Base-by-base conservation (phyloP, 495 filamentous ascomycete genomes). In the Aspergillus avenaceus region DNA sequence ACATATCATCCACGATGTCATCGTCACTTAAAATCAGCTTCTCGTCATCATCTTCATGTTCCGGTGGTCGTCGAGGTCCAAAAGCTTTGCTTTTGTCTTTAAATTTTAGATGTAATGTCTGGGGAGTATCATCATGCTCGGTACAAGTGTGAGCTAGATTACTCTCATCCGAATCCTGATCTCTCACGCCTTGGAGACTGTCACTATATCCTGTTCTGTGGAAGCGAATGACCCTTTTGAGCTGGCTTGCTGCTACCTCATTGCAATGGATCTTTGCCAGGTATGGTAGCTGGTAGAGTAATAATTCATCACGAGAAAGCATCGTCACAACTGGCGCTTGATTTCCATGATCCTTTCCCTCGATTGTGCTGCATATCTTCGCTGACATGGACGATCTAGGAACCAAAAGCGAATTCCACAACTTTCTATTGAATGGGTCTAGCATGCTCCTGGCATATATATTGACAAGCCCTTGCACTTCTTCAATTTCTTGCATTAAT, bases 211-310 rank as follows among this genome's bases (percentile, higher is more conserved):
- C 45, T 23, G 83, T 76, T 5, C 81, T 82, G 11, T 68, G 71
- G 52, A 96, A 83, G 1, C 74, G 71, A 2, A 87, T 88, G 13
- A 95, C 82, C 53, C 76, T 80, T 36, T 85, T 81, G 21, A 96
- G 74, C 13, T 85, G 81, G 46, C 61, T 74, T 11, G 64, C 53
- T 49, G 58, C 53, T 53, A 52, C 25, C 13, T 53, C 49, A 47
- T 62, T 34, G 40, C 59, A 51, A 14, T 36, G 45, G 24, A 96
- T 86, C 22, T 78, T 77, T 2, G 83, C 75, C 70, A 95, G 78
- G 63, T 95, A 98, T 0, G 93, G 93, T 11, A 98, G 73, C 13
- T 87, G 80, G 50, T 97, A 83, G 12, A 96, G 78, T 1, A 96
- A 61, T 64, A 93, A 72, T 59, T 95, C 91, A 52, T 71, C 69